Base-by-base conservation (phyloP, 352 stramenopile genomes). In the Phytophthora hibernalis region DNA sequence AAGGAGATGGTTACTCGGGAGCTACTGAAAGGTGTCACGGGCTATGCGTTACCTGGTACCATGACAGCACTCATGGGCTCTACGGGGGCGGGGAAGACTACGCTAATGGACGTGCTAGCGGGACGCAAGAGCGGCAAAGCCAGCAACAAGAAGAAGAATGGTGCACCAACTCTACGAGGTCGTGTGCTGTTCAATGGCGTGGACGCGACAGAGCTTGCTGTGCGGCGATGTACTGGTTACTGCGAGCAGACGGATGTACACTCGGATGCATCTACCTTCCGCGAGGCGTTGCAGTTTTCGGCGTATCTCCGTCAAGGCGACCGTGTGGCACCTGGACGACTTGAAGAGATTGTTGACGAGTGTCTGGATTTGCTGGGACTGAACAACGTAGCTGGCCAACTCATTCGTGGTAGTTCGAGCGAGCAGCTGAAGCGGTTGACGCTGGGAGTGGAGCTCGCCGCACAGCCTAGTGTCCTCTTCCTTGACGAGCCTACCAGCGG, bases 81-180 rank as follows among this genome's bases (percentile, higher is more conserved):
- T 20, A 89, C 70, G 30, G 90, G 87, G 18, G 89, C 89, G 3
- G 89, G 89, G 13, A 96, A 88, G 51, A 92, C 82, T 1, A 98
- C 95, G 4, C 78, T 98, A 3, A 85, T 98, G 66, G 93, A 99
- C 73, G 93, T 98, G 0, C 90, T 99, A 45, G 89, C 94, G 16
- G 76, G 96, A 20, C 79, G 95, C 45, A 98, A 98, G 75, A 91
- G 76, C 16, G 82, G 79, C 20, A 93, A 64, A 33, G 22, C 21
- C 38, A 48, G 40, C 53, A 44, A 43, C 20, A 72, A 63, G 15
- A 72, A n/a, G n/a, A n/a, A 60, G 22, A 61, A 72, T 47, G 56
- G 61, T 2, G 55, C 61, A 48, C 47, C 66, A 18, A 62, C 33
- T 31, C 31, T 73, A 26, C 61, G 67, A 51, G 71, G 71, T 9